phyloP scores from a whole-genome alignment of 441 rosid genomes.

The Melianthus villosus region DNA sequence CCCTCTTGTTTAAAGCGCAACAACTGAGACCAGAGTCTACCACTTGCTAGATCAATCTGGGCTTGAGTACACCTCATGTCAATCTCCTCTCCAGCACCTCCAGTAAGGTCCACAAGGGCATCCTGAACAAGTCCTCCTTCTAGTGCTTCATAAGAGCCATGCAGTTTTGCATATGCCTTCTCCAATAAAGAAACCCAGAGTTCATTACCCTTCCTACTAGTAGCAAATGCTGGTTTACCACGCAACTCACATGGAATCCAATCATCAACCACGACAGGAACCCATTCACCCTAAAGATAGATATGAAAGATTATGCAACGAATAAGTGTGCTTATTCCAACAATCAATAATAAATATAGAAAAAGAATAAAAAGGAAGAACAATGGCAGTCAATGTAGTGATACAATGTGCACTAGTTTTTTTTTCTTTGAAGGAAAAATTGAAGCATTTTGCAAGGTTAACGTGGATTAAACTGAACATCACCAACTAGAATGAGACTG shows the following conservation, averaged over 20 bases:
- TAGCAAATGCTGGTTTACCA: constrained; percentile 97
- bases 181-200: constrained; percentile 96
- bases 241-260: constrained; percentile 98
- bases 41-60: constrained; percentile 98
- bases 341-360: neutral
- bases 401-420: too few relatives aligned
- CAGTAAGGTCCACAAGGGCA: constrained; percentile 98
- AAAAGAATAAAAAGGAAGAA: neutral
- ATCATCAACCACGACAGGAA: constrained; percentile 98
- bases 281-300: constrained; percentile 91
- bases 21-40: constrained; percentile 97
- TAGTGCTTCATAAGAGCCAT: constrained; percentile 97
- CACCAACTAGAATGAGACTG: too few relatives aligned
- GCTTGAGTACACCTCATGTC: constrained; percentile 99
- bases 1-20: constrained; percentile 96
- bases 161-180: constrained; percentile 97
- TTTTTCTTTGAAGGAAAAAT: too few relatives aligned
- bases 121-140: constrained; percentile 99
- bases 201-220: constrained; percentile 84
- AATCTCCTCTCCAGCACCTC: constrained; percentile 99
- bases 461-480: too few relatives aligned
- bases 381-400: too few relatives aligned
- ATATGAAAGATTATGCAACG: constrained; percentile 7
- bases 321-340: neutral
- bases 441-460: too few relatives aligned